Conservation (phyloP, 192 early-diverging fungal species). For the Podila epigama region DNA sequence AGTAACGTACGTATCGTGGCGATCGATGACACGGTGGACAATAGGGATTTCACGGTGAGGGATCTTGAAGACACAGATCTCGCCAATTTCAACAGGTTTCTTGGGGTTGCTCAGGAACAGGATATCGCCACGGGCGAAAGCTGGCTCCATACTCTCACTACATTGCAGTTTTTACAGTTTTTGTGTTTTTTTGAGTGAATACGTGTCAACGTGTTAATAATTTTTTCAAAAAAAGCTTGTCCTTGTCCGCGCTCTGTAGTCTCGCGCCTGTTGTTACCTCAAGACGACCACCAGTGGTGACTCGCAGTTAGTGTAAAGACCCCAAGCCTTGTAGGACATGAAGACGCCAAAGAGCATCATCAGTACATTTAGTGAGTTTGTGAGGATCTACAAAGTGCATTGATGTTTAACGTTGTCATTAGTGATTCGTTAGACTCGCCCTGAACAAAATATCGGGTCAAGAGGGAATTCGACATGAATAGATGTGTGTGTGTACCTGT, state of each 20-base stretch:
- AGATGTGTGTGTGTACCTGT: slow-evolving; percentile 9
- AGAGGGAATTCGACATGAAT: not conserved
- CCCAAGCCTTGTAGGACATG: slow-evolving; percentile 96
- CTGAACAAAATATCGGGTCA: not conserved
- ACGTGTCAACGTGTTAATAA: too few relatives aligned
- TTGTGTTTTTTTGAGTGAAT: too few relatives aligned
- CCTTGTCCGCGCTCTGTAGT: too few relatives aligned
- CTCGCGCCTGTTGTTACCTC: too few relatives aligned
- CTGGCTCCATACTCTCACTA: slow-evolving; percentile 97
- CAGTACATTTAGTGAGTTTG: slow-evolving; percentile 78
- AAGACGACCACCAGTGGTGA: slow-evolving; percentile 97
- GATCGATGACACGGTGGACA: slow-evolving; percentile 93
- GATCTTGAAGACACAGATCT: slow-evolving; percentile 95
- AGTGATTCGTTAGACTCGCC: too few relatives aligned
- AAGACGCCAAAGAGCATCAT: slow-evolving; percentile 92
- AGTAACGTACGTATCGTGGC: slow-evolving; percentile 79
- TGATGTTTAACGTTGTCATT: not conserved
- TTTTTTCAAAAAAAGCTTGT: too few relatives aligned
- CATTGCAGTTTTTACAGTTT: too few relatives aligned
- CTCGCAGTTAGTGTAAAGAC: slow-evolving; percentile 88
- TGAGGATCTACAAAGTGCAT: slow-evolving; percentile 19
- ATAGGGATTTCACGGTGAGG: slow-evolving; percentile 91
- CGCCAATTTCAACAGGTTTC: slow-evolving; percentile 83
- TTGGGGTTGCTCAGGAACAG: slow-evolving; percentile 82
- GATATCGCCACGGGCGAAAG: slow-evolving; percentile 93